These are phyloP conservation scores for Penicillium sp. DNA, from an alignment of 2,329 filamentous ascomycete genomes.

Conservation along the genomic window DNA sequence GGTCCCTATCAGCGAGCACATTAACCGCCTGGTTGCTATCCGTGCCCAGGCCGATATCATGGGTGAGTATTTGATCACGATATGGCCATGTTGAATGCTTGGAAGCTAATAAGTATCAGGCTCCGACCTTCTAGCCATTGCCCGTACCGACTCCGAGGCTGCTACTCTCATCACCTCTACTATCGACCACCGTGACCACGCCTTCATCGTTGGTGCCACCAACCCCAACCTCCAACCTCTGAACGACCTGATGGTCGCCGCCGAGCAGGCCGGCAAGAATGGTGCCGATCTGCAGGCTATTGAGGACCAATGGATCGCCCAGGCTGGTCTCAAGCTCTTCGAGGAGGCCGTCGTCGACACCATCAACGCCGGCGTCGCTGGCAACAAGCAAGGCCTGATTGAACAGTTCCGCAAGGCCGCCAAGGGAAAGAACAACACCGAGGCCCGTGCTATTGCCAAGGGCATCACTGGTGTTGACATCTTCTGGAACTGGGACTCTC, in stretches of 20 bases:
- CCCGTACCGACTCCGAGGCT: conserved; percentile 95
- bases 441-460: conserved; percentile 80
- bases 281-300: conserved; percentile 84
- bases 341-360: conserved; percentile 84
- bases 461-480: conserved; percentile 77
- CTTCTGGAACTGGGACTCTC: conserved; percentile 93
- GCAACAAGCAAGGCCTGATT: conserved; percentile 70
- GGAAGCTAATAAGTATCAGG: conserved; percentile 50
- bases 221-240: conserved; percentile 84
- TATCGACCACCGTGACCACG: conserved; percentile 93
- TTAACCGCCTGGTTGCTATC: conserved; percentile 95
- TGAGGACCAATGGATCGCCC: conserved; percentile 82
- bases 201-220: conserved; percentile 87
- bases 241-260: conserved; percentile 86
- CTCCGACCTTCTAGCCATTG: conserved; percentile 84
- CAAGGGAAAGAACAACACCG: conserved; percentile 83
- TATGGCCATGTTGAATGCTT: background rate
- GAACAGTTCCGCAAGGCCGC: conserved; percentile 67
- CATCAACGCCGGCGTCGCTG: conserved; percentile 69
- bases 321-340: conserved; percentile 85
- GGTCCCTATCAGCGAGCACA: conserved; percentile 96
- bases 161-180: conserved; percentile 96
- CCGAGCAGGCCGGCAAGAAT: conserved; percentile 78
- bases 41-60: conserved; percentile 98
- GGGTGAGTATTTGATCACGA: conserved; percentile 59